Conservation (phyloP, 225 moss, liverwort and hornwort genomes). For the Physcomitrellopsis africana region DNA sequence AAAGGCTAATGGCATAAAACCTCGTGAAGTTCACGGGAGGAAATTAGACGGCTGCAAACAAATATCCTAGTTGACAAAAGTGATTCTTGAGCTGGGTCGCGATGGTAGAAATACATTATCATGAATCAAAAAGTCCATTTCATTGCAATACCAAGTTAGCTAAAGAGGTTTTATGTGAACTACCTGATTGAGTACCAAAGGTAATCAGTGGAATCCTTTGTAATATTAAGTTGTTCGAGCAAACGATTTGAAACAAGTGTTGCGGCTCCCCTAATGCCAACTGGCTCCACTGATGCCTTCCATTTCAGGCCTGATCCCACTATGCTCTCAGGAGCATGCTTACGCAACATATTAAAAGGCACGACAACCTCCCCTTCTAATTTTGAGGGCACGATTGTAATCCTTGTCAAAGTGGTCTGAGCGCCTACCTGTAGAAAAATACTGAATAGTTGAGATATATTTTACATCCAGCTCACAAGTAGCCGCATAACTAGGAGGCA, state of each 20-base stretch:
- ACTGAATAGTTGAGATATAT: background rate
- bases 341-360: conserved; percentile 26
- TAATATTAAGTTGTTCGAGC: conserved; percentile 82
- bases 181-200: conserved; percentile 85
- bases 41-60: too few relatives aligned
- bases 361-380: conserved; percentile 23
- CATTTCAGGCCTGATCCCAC: conserved; percentile 43
- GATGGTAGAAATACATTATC: too few relatives aligned
- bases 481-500: background rate
- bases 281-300: conserved; percentile 61
- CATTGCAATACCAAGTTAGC: conserved; percentile 10
- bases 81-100: too few relatives aligned
- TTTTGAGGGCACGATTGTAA: conserved; percentile 36
- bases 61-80: too few relatives aligned
- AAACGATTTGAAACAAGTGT: conserved; percentile 42
- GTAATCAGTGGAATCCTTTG: conserved; percentile 80
- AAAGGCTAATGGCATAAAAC: too few relatives aligned
- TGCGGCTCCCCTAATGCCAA: conserved; percentile 45
- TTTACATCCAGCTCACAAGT: background rate
- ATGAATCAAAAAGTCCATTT: too few relatives aligned
- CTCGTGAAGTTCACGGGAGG: too few relatives aligned
- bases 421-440: conserved; percentile 45
- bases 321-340: conserved; percentile 33
- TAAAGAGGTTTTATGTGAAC: conserved; percentile 8
- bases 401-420: conserved; percentile 53